Percentiles rank a stretch among this genome's conserved stretches.
phyloP scores from a whole-genome alignment of 495 filamentous ascomycete genomes.

The Cudoniella acicularis region DNA sequence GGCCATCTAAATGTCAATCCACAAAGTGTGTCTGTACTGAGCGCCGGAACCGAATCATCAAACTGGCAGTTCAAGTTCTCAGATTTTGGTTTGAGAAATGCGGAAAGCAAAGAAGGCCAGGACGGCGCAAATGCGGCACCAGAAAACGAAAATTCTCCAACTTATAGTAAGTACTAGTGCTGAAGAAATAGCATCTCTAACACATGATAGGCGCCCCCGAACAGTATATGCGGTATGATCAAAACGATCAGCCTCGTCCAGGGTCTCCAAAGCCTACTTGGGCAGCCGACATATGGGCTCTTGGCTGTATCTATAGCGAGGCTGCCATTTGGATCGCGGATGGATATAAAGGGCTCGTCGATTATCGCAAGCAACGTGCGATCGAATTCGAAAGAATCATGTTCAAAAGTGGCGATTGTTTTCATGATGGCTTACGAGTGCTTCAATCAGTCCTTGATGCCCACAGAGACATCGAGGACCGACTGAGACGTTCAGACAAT shows the following conservation, averaged over 20 bases:
- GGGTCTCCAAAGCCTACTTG: constrained; percentile 14
- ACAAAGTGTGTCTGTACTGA: constrained; percentile 36
- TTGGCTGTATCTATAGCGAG: constrained; percentile 45
- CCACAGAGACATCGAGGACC: constrained; percentile 24
- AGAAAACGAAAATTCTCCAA: constrained; percentile 26
- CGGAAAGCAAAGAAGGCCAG: constrained; percentile 6
- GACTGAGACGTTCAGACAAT: constrained; percentile 12
- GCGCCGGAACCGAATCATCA: constrained; percentile 21
- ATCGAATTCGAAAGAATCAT: constrained; percentile 21
- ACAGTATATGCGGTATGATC: constrained; percentile 17
- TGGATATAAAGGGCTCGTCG: constrained; percentile 27
- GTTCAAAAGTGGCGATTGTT: constrained; percentile 32
- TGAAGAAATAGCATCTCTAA: background rate
- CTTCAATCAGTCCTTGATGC: constrained; percentile 29
- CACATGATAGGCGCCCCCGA: constrained; percentile 32
- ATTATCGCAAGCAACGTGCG: constrained; percentile 33
- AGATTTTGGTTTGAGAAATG: constrained; percentile 33
- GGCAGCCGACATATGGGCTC: constrained; percentile 40
- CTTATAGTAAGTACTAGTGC: constrained; percentile 28
- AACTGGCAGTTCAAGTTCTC: constrained; percentile 39
- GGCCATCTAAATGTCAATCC: constrained; percentile 42
- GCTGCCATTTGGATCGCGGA: constrained; percentile 37
- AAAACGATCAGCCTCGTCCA: background rate
- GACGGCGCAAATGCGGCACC: constrained; percentile 9
- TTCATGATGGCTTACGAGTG: constrained; percentile 38